These are phyloP conservation scores for Tolypocladium sp. DNA, from an alignment of 2,329 filamentous ascomycete genomes.

Conservation along the genomic window DNA sequence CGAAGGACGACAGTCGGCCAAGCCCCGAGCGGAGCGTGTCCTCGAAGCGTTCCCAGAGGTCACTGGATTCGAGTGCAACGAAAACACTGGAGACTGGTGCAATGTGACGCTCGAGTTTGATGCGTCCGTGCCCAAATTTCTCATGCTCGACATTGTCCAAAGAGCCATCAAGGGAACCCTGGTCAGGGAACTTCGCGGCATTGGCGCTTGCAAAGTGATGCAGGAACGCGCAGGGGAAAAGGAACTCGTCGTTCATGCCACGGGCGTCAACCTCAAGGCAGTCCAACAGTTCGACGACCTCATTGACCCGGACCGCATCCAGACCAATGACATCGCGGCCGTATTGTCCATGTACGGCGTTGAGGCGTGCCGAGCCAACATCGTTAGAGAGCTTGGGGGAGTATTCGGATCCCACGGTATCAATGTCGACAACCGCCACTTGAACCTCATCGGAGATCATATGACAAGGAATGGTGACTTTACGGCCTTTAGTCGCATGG, in stretches of 20 bases:
- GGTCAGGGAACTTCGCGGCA: slow-evolving; percentile 75
- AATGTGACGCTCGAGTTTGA: slow-evolving; percentile 78
- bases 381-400: slow-evolving; percentile 73
- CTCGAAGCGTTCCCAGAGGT: slow-evolving; percentile 57
- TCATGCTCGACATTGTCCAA: slow-evolving; percentile 88
- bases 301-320: slow-evolving; percentile 76
- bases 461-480: slow-evolving; percentile 95
- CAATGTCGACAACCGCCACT: slow-evolving; percentile 78
- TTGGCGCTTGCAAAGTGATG: slow-evolving; percentile 63
- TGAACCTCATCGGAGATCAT: slow-evolving; percentile 92
- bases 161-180: slow-evolving; percentile 68
- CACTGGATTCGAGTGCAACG: slow-evolving; percentile 70
- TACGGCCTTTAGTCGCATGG: slow-evolving; percentile 85
- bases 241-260: slow-evolving; percentile 57
- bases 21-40: slow-evolving; percentile 53
- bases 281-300: slow-evolving; percentile 83
- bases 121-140: slow-evolving; percentile 71
- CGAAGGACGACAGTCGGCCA: slow-evolving; percentile 24
- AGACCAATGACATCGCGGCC: slow-evolving; percentile 86
- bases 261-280: slow-evolving; percentile 78
- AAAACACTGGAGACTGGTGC: slow-evolving; percentile 63
- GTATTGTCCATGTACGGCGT: slow-evolving; percentile 84
- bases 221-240: slow-evolving; percentile 22
- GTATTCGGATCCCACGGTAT: slow-evolving; percentile 93
- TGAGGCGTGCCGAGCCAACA: slow-evolving; percentile 80